A percentile compares a stretch with the other conserved stretches of the same genome.
These are phyloP conservation scores for Penicillium macrosclerotiorum DNA, from an alignment of 495 filamentous ascomycete species.

Conservation along the genomic window DNA sequence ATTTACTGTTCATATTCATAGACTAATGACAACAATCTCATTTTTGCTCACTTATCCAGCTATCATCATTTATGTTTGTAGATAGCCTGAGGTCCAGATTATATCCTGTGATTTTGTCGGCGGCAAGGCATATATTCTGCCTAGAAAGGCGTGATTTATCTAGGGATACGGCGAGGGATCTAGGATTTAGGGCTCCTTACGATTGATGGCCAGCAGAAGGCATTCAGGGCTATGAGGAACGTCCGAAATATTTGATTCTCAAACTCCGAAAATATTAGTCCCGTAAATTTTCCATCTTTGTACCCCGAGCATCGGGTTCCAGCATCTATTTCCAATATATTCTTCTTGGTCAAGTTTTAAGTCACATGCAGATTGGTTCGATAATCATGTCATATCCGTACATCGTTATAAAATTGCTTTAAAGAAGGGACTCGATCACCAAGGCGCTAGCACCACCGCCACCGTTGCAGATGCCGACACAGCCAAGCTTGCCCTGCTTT, in stretches of 20 bases:
- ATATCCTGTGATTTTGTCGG: too few species aligned
- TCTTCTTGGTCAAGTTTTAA: conserved; percentile 8
- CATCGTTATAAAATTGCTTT: conserved; percentile 24
- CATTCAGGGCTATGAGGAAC: too few species aligned
- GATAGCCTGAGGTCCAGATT: too few species aligned
- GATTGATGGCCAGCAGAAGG: too few species aligned
- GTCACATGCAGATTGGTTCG: conserved; percentile 12
- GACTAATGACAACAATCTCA: conserved; percentile 1
- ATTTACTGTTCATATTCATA: not conserved
- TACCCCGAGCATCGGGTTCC: not conserved
- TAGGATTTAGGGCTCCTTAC: too few species aligned
- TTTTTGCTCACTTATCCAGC: too few species aligned
- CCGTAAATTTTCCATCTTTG: not conserved
- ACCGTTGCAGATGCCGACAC: conserved; percentile 95
- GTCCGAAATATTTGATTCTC: too few species aligned
- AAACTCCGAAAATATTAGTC: not conserved
- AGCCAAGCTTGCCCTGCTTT: conserved; percentile 88
- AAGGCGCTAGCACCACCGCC: conserved; percentile 91
- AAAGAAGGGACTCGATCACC: conserved; percentile 67
- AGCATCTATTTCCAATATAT: conserved; percentile 13
- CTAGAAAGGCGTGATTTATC: too few species aligned
- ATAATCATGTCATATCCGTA: conserved; percentile 29
- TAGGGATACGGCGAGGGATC: too few species aligned
- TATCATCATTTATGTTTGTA: too few species aligned
- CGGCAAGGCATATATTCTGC: too few species aligned